Conservation (phyloP, 2,329 filamentous ascomycete species). For the Venturiaceae sp. region DNA sequence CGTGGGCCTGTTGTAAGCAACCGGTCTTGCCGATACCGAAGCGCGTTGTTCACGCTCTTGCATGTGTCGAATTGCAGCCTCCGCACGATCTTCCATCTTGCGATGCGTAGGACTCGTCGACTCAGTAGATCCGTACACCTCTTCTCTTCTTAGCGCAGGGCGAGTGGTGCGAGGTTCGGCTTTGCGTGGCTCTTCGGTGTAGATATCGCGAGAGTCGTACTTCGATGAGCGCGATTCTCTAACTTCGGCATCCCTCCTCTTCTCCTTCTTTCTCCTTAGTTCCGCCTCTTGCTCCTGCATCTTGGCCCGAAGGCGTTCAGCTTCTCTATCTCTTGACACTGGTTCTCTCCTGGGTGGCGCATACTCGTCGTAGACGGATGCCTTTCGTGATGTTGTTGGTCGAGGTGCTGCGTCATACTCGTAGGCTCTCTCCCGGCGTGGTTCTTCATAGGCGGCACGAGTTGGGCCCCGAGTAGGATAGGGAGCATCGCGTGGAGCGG, state of each 20-base stretch:
- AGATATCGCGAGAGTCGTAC: background rate
- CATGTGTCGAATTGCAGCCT: background rate
- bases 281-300: background rate
- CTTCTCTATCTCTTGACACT: slow-evolving; percentile 1
- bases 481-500: slow-evolving; percentile 3
- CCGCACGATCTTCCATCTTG: slow-evolving; percentile 1
- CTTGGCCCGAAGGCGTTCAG: background rate
- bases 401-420: slow-evolving; percentile 1
- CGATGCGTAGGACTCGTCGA: background rate
- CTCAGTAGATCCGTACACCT: background rate
- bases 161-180: background rate
- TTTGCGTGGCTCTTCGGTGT: background rate
- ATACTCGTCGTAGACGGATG: background rate
- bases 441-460: background rate
- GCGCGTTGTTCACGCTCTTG: background rate
- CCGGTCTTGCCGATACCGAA: background rate
- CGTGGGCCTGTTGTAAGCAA: background rate
- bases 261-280: background rate
- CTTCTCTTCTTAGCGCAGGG: background rate
- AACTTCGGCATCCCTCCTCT: slow-evolving; percentile 1
- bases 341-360: background rate
- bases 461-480: slow-evolving; percentile 1
- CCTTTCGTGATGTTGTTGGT: background rate
- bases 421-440: background rate
- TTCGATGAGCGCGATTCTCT: slow-evolving; percentile 1